Base-by-base conservation (phyloP, 2,329 filamentous ascomycete species). In the Fonsecaea monophora region DNA sequence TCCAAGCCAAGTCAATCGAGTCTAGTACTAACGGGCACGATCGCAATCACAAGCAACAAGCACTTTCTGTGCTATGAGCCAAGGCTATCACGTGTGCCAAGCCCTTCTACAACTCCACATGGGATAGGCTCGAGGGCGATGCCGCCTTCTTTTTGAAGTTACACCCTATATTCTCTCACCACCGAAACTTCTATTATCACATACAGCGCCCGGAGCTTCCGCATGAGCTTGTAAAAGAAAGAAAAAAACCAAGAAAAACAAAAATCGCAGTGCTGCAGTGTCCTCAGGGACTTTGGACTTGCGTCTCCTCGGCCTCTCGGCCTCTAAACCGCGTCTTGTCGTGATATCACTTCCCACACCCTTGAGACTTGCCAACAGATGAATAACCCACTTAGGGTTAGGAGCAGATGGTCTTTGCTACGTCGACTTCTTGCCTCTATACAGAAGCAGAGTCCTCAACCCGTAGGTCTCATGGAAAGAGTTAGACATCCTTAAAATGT, bases 351-450 rank as follows among this genome's bases (percentile, higher is more conserved):
- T 56, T 56, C 45, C 56, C 37, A n/a, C 61, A 40, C 15, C 61
- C 57, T 37, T 61, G 63, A 61, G 57, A 65, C 30, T 53, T 38
- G 54, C 56, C 62, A 61, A 50, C 37, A 56, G 56, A 60, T 60
- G 57, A 61, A 54, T 55, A 37, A 61, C 63, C 54, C 4, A 64
- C 54, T 53, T 54, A 18, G 42, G 62, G 56, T 32, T 64, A 37
- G 40, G 21, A 60, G 62, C 32, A 21, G 62, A 64, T 59, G 34
- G 62, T 60, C 55, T 64, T 53, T 42, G 55, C 45, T 64, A 40
- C 62, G 40, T 60, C 62, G 56, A 64, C 25, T 64, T 59, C 55
- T 64, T 64, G 55, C 62, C 54, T 64, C 54, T 59, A 37, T 59
- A 54, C 55, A 60, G 55, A 64, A 64, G 62, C 60, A 59, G 62